Evolutionary conservation across 2,329 filamentous ascomycete genomes (phyloP).

Genomic region (Hymenoscyphus repandus): DNA sequence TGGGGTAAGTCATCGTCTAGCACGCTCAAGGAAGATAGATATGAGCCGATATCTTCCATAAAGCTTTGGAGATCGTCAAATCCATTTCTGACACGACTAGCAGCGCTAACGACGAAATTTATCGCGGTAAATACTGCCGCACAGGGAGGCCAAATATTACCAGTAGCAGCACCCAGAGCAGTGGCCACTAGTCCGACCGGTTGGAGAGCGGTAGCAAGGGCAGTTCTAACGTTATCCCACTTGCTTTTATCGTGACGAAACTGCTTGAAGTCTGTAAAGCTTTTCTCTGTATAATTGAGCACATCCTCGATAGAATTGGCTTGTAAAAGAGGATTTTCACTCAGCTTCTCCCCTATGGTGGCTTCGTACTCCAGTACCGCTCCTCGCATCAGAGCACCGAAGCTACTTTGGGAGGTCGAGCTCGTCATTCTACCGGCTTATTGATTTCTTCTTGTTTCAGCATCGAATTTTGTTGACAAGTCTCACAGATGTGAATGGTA

Average conservation of each 20-base stretch:
- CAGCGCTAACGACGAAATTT: conserved; percentile 1
- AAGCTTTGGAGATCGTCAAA: neutral
- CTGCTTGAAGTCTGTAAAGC: neutral
- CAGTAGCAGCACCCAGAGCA: neutral
- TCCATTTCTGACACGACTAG: neutral
- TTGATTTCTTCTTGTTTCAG: no score
- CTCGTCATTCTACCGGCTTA: no score
- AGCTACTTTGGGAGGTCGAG: neutral
- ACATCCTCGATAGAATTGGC: conserved; percentile 1
- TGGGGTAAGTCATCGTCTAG: neutral
- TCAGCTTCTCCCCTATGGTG: neutral
- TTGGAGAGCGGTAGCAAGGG: neutral
- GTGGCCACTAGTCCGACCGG: neutral
- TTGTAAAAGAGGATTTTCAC: neutral
- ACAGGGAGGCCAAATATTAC: neutral
- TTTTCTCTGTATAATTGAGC: neutral
- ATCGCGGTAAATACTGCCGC: conserved; percentile 1
- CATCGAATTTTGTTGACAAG: no score
- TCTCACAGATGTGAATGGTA: no score
- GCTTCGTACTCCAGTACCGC: neutral
- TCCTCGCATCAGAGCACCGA: neutral
- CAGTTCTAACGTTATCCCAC: neutral
- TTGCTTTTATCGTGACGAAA: neutral
- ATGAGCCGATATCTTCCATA: conserved; percentile 1
- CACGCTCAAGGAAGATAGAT: neutral